These are phyloP conservation scores for Zygosaccharomyces gambellarensis DNA, from an alignment of 805 yeast species.

Conservation along the genomic window DNA sequence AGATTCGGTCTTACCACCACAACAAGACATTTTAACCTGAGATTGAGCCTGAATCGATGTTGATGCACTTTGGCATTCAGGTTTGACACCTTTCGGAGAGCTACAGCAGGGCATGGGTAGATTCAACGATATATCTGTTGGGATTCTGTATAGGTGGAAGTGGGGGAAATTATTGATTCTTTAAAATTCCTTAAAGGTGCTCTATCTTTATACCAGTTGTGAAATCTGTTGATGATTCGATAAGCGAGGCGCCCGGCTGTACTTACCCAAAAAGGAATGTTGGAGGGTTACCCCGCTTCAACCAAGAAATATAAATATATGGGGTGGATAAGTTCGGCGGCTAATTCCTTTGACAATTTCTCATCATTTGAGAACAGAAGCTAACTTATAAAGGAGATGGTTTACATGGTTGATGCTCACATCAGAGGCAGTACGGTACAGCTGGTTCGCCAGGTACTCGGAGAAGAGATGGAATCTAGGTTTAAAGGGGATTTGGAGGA, in stretches of 20 bases:
- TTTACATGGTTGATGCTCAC: slow-evolving; percentile 18
- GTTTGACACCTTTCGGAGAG: neutral
- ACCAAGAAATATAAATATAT: neutral
- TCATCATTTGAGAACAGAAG: neutral
- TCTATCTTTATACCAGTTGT: slow-evolving; percentile 3
- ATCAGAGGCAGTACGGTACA: slow-evolving; percentile 14
- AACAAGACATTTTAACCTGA: slow-evolving; percentile 1
- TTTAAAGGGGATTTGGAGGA: neutral
- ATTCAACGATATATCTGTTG: neutral
- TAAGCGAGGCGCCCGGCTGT: neutral
- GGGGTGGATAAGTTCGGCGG: slow-evolving; percentile 4
- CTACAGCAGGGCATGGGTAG: slow-evolving; percentile 9
- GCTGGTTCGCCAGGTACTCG: slow-evolving; percentile 10
- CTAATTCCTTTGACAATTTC: neutral
- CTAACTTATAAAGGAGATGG: slow-evolving; percentile 9
- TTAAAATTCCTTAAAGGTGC: neutral
- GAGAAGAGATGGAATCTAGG: slow-evolving; percentile 6
- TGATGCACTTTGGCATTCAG: neutral
- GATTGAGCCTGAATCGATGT: neutral
- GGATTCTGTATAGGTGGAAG: no score
- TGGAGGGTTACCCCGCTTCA: slow-evolving; percentile 1
- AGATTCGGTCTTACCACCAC: slow-evolving; percentile 10
- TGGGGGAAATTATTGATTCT: no score
- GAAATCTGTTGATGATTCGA: neutral
- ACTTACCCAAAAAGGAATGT: slow-evolving; percentile 3